A percentile compares a stretch with the other conserved stretches of the same genome.
Evolutionary conservation across 139 green algal species (phyloP).

Genomic region (Ulvella scutata): DNA sequence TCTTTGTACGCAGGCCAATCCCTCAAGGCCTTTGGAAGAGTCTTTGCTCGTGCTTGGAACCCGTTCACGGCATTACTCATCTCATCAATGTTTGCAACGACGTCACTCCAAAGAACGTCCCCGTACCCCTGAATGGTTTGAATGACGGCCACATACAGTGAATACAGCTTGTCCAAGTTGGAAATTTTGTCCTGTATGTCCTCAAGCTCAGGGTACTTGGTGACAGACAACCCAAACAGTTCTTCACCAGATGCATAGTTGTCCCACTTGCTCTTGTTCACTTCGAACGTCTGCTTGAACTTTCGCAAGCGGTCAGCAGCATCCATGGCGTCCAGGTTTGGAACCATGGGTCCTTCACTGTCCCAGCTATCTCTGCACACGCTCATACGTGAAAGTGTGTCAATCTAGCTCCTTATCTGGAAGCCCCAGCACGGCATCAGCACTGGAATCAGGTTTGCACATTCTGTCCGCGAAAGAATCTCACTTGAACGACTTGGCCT

Average conservation of each 20-base stretch:
- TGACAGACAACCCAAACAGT: conserved; percentile 82
- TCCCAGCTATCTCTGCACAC: conserved; percentile 43
- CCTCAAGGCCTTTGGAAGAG: conserved; percentile 75
- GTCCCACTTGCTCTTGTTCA: conserved; percentile 82
- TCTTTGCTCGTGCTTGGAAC: conserved; percentile 63
- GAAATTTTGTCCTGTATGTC: conserved; percentile 27
- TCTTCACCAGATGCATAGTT: conserved; percentile 73
- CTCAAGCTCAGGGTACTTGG: conserved; percentile 75
- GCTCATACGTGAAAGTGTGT: no score
- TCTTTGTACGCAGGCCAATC: conserved; percentile 82
- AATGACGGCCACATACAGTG: conserved; percentile 80
- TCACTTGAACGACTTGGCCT: conserved; percentile 28
- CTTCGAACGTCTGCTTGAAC: conserved; percentile 86
- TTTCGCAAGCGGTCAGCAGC: conserved; percentile 73
- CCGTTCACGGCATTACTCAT: conserved; percentile 51
- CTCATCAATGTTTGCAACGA: conserved; percentile 73
- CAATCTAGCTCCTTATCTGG: no score
- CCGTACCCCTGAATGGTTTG: conserved; percentile 68
- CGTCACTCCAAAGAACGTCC: conserved; percentile 77
- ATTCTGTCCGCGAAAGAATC: conserved; percentile 25
- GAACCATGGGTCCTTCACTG: conserved; percentile 70
- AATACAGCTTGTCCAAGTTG: conserved; percentile 21
- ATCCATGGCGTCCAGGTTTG: conserved; percentile 75
- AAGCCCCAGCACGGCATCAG: neutral
- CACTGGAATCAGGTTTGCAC: neutral